Conservation (phyloP, 176 grass and related monocot species). For the Tillandsia leiboldiana region DNA sequence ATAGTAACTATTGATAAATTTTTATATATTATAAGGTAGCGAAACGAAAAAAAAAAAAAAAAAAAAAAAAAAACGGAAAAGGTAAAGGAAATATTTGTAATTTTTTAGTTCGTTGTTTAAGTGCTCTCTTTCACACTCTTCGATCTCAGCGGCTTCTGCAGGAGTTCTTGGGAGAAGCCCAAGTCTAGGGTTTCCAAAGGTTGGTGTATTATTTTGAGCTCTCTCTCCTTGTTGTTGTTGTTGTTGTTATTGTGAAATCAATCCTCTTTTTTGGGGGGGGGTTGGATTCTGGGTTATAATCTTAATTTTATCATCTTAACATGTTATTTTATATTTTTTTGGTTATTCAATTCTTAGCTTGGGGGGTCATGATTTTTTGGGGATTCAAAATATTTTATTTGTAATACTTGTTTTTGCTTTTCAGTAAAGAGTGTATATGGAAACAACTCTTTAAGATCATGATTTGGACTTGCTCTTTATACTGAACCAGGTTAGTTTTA, state of each 20-base stretch:
- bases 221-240: too few relatives aligned
- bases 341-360: not conserved
- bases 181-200: slow-evolving; percentile 2
- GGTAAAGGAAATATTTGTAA: not conserved
- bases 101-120: not conserved
- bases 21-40: not conserved
- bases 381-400: not conserved
- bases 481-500: not conserved
- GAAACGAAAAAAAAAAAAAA: not conserved
- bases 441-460: not conserved
- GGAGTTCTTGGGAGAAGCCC: not conserved
- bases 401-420: too few relatives aligned
- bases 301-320: not conserved
- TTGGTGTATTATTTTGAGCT: not conserved
- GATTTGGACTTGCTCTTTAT: not conserved
- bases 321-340: not conserved
- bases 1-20: not conserved
- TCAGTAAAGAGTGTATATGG: too few relatives aligned
- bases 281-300: not conserved
- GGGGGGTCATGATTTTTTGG: not conserved
- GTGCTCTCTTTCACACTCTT: not conserved
- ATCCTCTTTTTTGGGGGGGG: not conserved
- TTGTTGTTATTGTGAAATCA: not conserved
- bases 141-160: not conserved
- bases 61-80: too few relatives aligned